phyloP scores from a whole-genome alignment of 2,329 filamentous ascomycete species.

The Pseudogymnoascus sp. region DNA sequence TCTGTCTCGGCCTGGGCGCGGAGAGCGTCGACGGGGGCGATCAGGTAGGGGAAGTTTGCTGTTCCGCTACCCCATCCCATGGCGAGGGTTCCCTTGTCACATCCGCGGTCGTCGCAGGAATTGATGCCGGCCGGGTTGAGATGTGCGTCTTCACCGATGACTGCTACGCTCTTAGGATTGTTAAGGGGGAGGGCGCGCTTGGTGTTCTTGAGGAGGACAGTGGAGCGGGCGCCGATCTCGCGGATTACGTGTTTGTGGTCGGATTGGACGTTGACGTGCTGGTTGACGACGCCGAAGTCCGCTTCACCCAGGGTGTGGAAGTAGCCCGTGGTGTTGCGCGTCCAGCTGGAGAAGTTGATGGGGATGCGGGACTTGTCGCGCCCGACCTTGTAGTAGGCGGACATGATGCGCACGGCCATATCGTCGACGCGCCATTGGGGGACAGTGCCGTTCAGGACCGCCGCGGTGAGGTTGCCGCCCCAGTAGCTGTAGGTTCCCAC shows the following conservation, averaged over 20 bases:
- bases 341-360: constrained; percentile 89
- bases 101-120: constrained; percentile 54
- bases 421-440: constrained; percentile 85
- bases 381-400: constrained; percentile 61
- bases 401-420: constrained; percentile 80
- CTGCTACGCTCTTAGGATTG: constrained; percentile 65
- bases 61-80: constrained; percentile 78
- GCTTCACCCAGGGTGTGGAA: constrained; percentile 56
- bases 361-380: constrained; percentile 33
- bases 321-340: constrained; percentile 64
- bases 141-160: constrained; percentile 79
- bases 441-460: constrained; percentile 81
- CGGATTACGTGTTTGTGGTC: constrained; percentile 69
- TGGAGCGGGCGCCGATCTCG: constrained; percentile 69
- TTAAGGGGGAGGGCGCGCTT: constrained; percentile 66
- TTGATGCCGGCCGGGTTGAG: constrained; percentile 70
- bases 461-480: constrained; percentile 81
- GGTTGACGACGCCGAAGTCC: constrained; percentile 63
- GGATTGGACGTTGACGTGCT: constrained; percentile 74
- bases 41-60: constrained; percentile 66
- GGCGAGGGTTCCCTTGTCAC: constrained; percentile 54
- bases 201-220: constrained; percentile 82
- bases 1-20: constrained; percentile 55
- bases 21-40: constrained; percentile 66
- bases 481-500: constrained; percentile 52